Base-by-base conservation (phyloP, 176 grass and related monocot species). In the Avena sativa region DNA sequence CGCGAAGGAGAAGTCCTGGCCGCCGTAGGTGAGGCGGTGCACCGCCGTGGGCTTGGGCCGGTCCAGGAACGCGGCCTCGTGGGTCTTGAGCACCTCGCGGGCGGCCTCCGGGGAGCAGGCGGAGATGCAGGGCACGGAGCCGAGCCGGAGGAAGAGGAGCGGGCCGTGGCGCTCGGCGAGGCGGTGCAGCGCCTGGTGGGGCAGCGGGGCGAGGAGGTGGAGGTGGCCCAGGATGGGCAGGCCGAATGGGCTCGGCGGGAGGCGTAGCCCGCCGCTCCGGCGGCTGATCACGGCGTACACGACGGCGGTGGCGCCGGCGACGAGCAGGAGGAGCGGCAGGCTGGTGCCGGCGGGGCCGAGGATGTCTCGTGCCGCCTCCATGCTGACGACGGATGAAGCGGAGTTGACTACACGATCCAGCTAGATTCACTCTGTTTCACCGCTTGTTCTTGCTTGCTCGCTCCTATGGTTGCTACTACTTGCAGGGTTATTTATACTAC, bases 221-320 rank as follows among this genome's bases (percentile, higher is more conserved):
- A 98, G 91, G 73, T 95, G 95, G 72, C 95, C 95, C 8, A 98
- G 74, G 16, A 98, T 51, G n/a, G 95, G 95, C n/a, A 95, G 87
- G 3, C 81, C 89, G 43, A 73, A 73, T 3, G 93, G 91, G 89
- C 91, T 90, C 19, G 95, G 88, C 5, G 89, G 84, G 53, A 91
- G 81, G 61, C 68, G 90, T 2, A 71, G 80, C 14, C 47, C 76
- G 55, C 2, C 19, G 57, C 46, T 0, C 17, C 71, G 1, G 50
- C 20, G 47, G 4, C 60, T 15, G 66, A 50, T 76, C 36, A 89
- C 61, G 30, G 9, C 16, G 72, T 79, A 89, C 51, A 92, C 16
- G 12, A 86, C 28, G 11, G 48, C 11, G 16, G 57, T 49, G 76
- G 89, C 12, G 76, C 52, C 75, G 65, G 78, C 11, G 61, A 85